These are phyloP conservation scores for Endotrypanum monterogeii DNA, from an alignment of 208 protist species.

Conservation along the genomic window DNA sequence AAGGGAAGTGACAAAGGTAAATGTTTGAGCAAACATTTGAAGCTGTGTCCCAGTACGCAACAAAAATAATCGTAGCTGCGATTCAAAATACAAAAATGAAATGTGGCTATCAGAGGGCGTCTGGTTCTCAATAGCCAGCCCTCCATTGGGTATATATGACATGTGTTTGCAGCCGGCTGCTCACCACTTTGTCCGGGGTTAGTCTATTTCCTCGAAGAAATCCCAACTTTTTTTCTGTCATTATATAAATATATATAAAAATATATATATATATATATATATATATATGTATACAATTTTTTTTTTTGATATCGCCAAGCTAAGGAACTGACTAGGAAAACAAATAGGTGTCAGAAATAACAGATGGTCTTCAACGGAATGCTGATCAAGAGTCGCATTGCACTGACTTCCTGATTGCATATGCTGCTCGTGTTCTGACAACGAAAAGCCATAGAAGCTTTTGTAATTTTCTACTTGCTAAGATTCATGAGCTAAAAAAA, in stretches of 20 bases:
- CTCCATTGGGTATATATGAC: neutral
- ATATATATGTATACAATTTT: neutral
- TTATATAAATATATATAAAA: neutral
- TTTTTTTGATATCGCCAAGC: neutral
- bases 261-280: neutral
- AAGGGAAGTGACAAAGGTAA: too few species aligned
- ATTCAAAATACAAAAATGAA: neutral
- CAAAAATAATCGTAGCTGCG: neutral
- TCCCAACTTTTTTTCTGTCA: neutral
- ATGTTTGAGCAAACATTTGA: too few species aligned
- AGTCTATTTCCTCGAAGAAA: neutral
- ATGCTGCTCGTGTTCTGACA: neutral
- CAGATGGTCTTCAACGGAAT: neutral
- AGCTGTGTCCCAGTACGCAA: neutral
- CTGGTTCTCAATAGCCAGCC: neutral
- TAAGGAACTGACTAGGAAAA: neutral
- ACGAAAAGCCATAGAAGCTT: conserved; percentile 6
- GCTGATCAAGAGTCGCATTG: neutral
- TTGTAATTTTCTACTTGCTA: conserved; percentile 25
- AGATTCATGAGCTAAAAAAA: conserved; percentile 11
- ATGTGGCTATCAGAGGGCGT: neutral
- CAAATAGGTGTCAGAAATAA: neutral
- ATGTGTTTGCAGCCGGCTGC: neutral
- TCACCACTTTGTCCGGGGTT: neutral
- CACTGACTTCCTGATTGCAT: neutral